These are phyloP conservation scores for Zygosaccharomyces pseudobailii DNA, from an alignment of 1,139 yeast species.

Conservation along the genomic window DNA sequence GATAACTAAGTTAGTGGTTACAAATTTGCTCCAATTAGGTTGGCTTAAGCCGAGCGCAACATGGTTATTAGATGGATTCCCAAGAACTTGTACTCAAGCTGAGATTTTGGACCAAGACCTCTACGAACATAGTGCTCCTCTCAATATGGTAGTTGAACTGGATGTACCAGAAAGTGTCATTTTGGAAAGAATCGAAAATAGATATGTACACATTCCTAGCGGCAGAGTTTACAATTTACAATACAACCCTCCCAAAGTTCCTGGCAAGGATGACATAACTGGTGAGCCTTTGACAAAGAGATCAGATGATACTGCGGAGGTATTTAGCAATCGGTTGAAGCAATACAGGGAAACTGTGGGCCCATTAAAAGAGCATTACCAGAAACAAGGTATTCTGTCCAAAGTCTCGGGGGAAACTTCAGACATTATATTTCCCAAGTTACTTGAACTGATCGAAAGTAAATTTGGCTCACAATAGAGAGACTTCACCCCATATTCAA, in stretches of 20 bases:
- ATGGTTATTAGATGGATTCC: constrained; percentile 91
- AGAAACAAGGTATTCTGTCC: constrained; percentile 46
- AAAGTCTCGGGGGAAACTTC: constrained; percentile 73
- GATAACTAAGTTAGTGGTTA: constrained; percentile 56
- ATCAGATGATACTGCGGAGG: constrained; percentile 71
- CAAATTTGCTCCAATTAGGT: constrained; percentile 41
- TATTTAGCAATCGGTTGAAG: constrained; percentile 62
- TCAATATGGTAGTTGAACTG: constrained; percentile 76
- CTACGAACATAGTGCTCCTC: constrained; percentile 35
- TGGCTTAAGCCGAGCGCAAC: constrained; percentile 48
- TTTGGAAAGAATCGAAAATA: constrained; percentile 70
- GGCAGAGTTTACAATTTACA: constrained; percentile 83
- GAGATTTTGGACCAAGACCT: constrained; percentile 49
- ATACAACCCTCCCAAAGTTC: constrained; percentile 81
- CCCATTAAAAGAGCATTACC: constrained; percentile 64
- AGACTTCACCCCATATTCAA: neutral
- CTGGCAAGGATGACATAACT: constrained; percentile 80
- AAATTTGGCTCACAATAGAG: constrained; percentile 20
- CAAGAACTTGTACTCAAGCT: constrained; percentile 76
- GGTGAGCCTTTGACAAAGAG: constrained; percentile 81
- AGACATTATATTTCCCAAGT: constrained; percentile 75
- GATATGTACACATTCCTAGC: constrained; percentile 80
- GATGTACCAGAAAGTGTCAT: constrained; percentile 80
- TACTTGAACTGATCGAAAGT: constrained; percentile 41
- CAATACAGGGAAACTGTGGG: constrained; percentile 54